Conservation (phyloP, 1,139 yeast species). For the Lodderomyces jiufengensis region DNA sequence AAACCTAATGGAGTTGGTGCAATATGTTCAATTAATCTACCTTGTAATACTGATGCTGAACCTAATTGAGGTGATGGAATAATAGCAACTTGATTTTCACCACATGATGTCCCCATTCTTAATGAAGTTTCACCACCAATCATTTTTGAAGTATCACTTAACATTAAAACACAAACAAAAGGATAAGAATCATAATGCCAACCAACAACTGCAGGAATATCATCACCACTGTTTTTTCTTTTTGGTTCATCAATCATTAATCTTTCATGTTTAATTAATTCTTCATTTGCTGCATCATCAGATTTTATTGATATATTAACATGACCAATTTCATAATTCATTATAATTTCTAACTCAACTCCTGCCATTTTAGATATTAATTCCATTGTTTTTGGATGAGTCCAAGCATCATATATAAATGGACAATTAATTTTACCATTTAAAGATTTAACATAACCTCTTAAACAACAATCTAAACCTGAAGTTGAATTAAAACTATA, state of each 20-base stretch:
- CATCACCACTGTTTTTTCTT: slow-evolving; percentile 20
- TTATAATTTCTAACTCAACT: slow-evolving; percentile 45
- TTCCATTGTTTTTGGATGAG: slow-evolving; percentile 50
- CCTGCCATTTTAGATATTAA: slow-evolving; percentile 53
- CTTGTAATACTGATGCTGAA: slow-evolving; percentile 54
- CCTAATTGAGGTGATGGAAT: slow-evolving; percentile 55
- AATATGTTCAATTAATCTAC: slow-evolving; percentile 50
- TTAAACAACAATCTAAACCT: slow-evolving; percentile 44
- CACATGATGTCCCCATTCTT: slow-evolving; percentile 37
- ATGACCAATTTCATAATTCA: slow-evolving; percentile 56
- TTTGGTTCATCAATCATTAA: slow-evolving; percentile 1
- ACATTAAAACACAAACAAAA: slow-evolving; percentile 61
- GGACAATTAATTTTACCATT: slow-evolving; percentile 29
- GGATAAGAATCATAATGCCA: slow-evolving; percentile 63
- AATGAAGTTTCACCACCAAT: slow-evolving; percentile 58
- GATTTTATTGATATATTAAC: slow-evolving; percentile 42
- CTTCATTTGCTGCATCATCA: slow-evolving; percentile 18
- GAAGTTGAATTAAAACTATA: slow-evolving; percentile 32
- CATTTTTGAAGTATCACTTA: slow-evolving; percentile 54
- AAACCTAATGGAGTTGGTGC: slow-evolving; percentile 54
- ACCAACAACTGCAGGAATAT: slow-evolving; percentile 50
- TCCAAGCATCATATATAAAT: slow-evolving; percentile 53
- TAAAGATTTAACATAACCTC: slow-evolving; percentile 44
- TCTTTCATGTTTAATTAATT: slow-evolving; percentile 14
- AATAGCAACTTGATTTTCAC: slow-evolving; percentile 26